These are phyloP conservation scores for Rhodomyrtus psidioides DNA, from an alignment of 441 rosid species.

Conservation along the genomic window DNA sequence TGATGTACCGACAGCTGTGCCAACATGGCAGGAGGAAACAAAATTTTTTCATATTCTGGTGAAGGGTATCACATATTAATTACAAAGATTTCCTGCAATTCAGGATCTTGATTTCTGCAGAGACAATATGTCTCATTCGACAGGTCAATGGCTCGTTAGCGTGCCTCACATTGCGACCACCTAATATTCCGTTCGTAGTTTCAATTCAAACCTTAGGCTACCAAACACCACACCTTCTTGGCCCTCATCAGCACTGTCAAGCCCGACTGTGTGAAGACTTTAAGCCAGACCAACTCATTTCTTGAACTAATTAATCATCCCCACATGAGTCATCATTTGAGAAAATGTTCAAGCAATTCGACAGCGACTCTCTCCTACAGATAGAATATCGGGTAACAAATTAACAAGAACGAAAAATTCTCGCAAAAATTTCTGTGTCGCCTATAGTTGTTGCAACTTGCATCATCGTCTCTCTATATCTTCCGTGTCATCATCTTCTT, in stretches of 20 bases:
- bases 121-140: not conserved
- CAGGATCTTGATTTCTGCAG: not conserved
- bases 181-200: not conserved
- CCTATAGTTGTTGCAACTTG: not conserved
- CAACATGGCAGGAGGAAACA: not conserved
- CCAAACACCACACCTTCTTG: not conserved
- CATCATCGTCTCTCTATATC: slow-evolving; percentile 8
- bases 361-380: not conserved
- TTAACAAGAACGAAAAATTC: not conserved
- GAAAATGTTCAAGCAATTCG: not conserved
- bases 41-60: not conserved
- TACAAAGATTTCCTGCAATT: not conserved
- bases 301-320: not conserved
- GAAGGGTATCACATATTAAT: not conserved
- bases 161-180: not conserved
- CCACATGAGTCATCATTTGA: not conserved
- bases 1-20: not conserved
- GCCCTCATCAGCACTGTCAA: not conserved
- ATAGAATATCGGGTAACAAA: not conserved
- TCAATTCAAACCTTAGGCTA: not conserved
- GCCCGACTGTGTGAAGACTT: not conserved
- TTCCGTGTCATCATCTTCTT: not conserved
- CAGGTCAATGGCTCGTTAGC: not conserved
- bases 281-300: not conserved
- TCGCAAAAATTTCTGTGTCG: not conserved